A percentile compares a stretch with the other conserved stretches of the same genome.
Evolutionary conservation across 129 eudicot genomes (phyloP).

Genomic region (Chrysanthemum lavandulifolium): DNA sequence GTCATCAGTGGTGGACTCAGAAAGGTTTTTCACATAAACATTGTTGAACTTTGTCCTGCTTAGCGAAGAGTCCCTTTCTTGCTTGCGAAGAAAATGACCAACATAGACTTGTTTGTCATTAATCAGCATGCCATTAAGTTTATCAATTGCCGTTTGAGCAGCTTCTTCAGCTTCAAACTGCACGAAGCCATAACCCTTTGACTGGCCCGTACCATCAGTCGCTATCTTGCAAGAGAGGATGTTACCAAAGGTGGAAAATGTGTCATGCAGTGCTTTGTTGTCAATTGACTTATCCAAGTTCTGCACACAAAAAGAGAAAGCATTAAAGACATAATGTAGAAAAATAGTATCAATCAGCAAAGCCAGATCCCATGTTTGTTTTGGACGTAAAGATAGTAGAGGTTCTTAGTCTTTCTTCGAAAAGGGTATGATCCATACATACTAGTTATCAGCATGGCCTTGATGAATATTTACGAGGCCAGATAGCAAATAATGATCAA

Average conservation of each 20-base stretch:
- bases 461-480: background rate
- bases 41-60: conserved; percentile 47
- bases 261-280: conserved; percentile 46
- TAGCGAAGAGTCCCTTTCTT: conserved; percentile 46
- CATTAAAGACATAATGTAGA: no score
- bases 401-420: no score
- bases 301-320: conserved; percentile 28
- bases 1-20: conserved; percentile 50
- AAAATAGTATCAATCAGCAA: no score
- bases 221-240: conserved; percentile 53
- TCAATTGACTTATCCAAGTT: conserved; percentile 57
- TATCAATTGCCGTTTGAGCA: conserved; percentile 51
- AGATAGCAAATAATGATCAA: background rate
- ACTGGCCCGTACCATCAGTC: conserved; percentile 42
- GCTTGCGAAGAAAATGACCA: conserved; percentile 51
- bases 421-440: no score
- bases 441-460: no score
- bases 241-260: conserved; percentile 44
- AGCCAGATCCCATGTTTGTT: no score
- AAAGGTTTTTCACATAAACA: conserved; percentile 52
- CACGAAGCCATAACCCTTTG: conserved; percentile 66
- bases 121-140: conserved; percentile 44
- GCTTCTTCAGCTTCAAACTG: conserved; percentile 50
- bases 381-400: no score
- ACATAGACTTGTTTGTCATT: conserved; percentile 50